phyloP scores from a whole-genome alignment of 495 filamentous ascomycete species.

The Neurospora intermedia region DNA sequence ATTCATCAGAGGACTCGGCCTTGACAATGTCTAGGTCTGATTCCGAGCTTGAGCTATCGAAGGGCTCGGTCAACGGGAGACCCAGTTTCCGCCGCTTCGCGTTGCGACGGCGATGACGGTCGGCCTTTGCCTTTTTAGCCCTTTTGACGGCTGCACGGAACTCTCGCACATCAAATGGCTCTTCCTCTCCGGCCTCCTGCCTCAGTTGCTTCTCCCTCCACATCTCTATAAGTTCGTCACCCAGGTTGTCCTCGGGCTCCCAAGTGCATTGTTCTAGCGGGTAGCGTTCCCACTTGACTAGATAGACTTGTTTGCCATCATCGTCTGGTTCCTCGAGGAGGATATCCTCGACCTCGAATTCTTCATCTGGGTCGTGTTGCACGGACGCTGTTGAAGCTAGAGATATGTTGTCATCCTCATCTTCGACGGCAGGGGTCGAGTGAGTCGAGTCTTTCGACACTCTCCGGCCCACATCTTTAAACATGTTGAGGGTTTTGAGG shows the following conservation, averaged over 20 bases:
- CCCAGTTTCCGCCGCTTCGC: constrained; percentile 33
- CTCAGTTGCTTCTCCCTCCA: constrained; percentile 45
- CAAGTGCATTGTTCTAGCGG: constrained; percentile 46
- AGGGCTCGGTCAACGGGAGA: constrained; percentile 15
- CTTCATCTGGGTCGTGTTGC: constrained; percentile 30
- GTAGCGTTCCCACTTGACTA: constrained; percentile 62
- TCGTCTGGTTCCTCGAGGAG: constrained; percentile 36
- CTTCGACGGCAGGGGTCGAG: background rate
- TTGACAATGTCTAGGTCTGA: background rate
- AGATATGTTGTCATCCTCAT: constrained; percentile 49
- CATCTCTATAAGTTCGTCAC: constrained; percentile 32
- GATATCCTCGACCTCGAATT: constrained; percentile 40
- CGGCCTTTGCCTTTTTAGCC: constrained; percentile 17
- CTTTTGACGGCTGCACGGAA: constrained; percentile 29
- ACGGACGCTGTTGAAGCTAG: constrained; percentile 45
- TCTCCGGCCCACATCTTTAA: background rate
- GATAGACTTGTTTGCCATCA: constrained; percentile 36
- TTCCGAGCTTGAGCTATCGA: background rate
- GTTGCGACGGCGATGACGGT: constrained; percentile 39
- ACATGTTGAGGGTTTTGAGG: constrained; percentile 1
- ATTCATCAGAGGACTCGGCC: background rate
- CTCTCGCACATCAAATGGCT: constrained; percentile 38
- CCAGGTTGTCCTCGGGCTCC: constrained; percentile 50
- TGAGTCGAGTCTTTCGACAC: background rate
- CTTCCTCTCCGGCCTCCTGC: constrained; percentile 28